Conservation (phyloP, 2,329 filamentous ascomycete genomes). For the Cladophialophora immunda region DNA sequence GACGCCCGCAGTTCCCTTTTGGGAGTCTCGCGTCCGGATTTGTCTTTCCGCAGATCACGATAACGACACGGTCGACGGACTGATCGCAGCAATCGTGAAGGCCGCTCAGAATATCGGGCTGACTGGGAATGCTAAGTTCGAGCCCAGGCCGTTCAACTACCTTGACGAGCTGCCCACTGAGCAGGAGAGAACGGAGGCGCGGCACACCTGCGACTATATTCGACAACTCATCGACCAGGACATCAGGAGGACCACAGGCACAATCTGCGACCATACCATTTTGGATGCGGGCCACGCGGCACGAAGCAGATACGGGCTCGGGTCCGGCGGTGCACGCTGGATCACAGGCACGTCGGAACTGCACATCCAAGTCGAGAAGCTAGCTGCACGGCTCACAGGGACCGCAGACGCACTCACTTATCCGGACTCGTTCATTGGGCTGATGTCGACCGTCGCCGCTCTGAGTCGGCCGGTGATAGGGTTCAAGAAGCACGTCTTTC, state of each 20-base stretch:
- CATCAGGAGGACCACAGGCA: background rate
- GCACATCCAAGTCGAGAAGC: constrained; percentile 21
- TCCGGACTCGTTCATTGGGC: constrained; percentile 19
- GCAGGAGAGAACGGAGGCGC: constrained; percentile 15
- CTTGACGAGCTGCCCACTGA: background rate
- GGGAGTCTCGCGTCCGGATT: constrained; percentile 27
- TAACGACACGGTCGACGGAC: constrained; percentile 13
- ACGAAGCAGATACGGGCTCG: constrained; percentile 14
- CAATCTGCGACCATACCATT: background rate
- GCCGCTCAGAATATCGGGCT: constrained; percentile 20
- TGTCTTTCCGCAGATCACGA: constrained; percentile 26
- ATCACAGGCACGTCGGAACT: constrained; percentile 20
- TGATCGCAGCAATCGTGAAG: constrained; percentile 14
- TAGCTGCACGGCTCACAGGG: constrained; percentile 3
- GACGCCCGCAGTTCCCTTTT: constrained; percentile 24
- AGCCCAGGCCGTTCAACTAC: background rate
- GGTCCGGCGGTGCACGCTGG: constrained; percentile 24
- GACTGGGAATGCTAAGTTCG: background rate
- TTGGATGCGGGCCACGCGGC: constrained; percentile 17
- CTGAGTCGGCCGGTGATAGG: constrained; percentile 21
- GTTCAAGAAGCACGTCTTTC: constrained; percentile 25
- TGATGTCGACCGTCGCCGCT: constrained; percentile 23
- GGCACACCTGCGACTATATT: background rate
- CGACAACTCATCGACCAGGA: constrained; percentile 14
- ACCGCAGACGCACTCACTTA: constrained; percentile 19